These are phyloP conservation scores for Athelia psychrophila DNA, from an alignment of 1,284 basidiomycete genomes.

Conservation along the genomic window DNA sequence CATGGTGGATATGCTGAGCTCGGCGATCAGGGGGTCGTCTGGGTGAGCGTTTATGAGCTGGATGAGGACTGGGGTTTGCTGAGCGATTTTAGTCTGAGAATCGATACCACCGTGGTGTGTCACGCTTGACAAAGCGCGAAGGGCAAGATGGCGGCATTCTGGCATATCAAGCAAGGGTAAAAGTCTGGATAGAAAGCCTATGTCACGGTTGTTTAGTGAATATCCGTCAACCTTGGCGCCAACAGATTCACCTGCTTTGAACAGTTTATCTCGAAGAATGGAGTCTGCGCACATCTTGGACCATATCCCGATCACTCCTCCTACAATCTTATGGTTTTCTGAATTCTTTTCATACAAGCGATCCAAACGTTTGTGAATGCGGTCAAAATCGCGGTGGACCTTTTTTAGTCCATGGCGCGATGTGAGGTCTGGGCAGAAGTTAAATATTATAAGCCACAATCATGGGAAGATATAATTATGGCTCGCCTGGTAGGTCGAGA, in stretches of 20 bases:
- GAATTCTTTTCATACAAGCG: conserved; percentile 33
- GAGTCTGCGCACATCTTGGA: conserved; percentile 62
- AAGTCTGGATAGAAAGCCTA: conserved; percentile 54
- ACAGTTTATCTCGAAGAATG: conserved; percentile 53
- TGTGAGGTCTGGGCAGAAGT: conserved; percentile 41
- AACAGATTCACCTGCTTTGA: conserved; percentile 45
- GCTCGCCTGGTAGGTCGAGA: conserved; percentile 52
- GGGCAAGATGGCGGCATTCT: conserved; percentile 44
- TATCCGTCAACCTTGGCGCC: conserved; percentile 3
- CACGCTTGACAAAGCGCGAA: conserved; percentile 52
- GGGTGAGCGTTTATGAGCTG: conserved; percentile 44
- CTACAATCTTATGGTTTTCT: conserved; percentile 39
- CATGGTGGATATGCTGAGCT: conserved; percentile 49
- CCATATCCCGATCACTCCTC: conserved; percentile 58
- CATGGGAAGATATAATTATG: background rate
- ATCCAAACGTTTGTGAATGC: conserved; percentile 47
- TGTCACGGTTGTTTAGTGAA: background rate
- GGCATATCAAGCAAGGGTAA: conserved; percentile 48
- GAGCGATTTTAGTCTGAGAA: conserved; percentile 49
- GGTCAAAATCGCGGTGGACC: conserved; percentile 52
- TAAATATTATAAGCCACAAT: background rate
- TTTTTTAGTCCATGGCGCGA: conserved; percentile 58
- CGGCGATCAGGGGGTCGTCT: conserved; percentile 46
- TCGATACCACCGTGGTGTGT: conserved; percentile 59
- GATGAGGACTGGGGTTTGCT: conserved; percentile 34